Conservation (phyloP, 495 filamentous ascomycete species). For the Aspergillus funiculosus region DNA sequence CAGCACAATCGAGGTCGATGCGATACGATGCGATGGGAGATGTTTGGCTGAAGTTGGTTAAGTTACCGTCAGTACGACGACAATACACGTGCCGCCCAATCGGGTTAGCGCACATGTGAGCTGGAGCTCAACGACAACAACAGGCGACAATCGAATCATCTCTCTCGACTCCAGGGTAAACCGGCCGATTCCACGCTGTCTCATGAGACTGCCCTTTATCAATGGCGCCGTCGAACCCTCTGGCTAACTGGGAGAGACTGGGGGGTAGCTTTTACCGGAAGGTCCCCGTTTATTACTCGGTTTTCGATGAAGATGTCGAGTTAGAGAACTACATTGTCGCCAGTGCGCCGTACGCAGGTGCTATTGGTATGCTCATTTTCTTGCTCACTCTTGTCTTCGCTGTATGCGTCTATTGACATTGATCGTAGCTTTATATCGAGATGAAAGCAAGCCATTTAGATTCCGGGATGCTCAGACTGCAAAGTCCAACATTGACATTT, state of each 20-base stretch:
- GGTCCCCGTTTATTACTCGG: conserved; percentile 79
- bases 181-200: background rate
- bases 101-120: conserved; percentile 20
- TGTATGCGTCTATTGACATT: conserved; percentile 17
- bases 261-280: conserved; percentile 93
- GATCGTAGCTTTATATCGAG: conserved; percentile 71
- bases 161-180: background rate
- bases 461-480: conserved; percentile 64
- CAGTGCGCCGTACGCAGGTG: conserved; percentile 91
- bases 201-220: background rate
- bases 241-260: conserved; percentile 87
- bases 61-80: background rate
- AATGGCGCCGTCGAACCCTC: conserved; percentile 56
- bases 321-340: conserved; percentile 90
- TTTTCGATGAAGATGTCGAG: conserved; percentile 89
- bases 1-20: background rate
- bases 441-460: conserved; percentile 76
- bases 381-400: too few relatives aligned
- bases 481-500: conserved; percentile 87
- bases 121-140: conserved; percentile 18
- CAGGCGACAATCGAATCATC: conserved; percentile 12
- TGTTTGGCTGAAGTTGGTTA: background rate
- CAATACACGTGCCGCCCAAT: conserved; percentile 6
- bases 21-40: background rate
- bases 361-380: conserved; percentile 60